Evolutionary conservation across 2,329 filamentous ascomycete genomes (phyloP), one percentile per base, ranked within the genome.

Genomic region (Colletotrichum sp.): DNA sequence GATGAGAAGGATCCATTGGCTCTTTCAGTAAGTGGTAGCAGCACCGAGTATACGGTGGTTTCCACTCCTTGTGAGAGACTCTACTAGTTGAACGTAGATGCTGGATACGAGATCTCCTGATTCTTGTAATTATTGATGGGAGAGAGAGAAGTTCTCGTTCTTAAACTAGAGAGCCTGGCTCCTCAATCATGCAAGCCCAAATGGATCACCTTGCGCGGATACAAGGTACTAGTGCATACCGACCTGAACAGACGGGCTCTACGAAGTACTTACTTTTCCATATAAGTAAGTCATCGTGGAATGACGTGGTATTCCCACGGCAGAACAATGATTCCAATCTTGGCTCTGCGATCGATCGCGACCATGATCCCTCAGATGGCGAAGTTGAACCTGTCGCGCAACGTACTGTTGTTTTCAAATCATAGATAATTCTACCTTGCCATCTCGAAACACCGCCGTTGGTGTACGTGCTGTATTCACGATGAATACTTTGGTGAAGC

Each of bases 231-330:
- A 2, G 39, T 5, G 18, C 39, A 44, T 4, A 5, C 18, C 5
- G 5, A 44, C 39, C 0, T 6, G 18, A 10, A 44, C 0, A 18
- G 1, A 4, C 0, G 18, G 12, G 39, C 39, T 44, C 18, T 44
- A 2, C 8, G 39, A 44, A 44, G 39, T n/a, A 44, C 8, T 3
- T 18, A n/a, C 0, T 2, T 3, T 44, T 44, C 2, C 10, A 44
- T 6, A n/a, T 44, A 12, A 44, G 18, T 18, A 2, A 12, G 30
- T 9, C 18, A 5, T 44, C 18, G 16, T 7, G 36, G 18, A 44
- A n/a, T n/a, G 39, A 4, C 18, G 39, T n/a, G n/a, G 1, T 4
- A 4, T 49, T 12, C 9, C 39, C 39, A 49, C 39, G 5, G 39
- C 39, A 44, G 18, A 44, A 44, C 18, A 44, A 8, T 36, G 34